These are phyloP conservation scores for Sporisorium graminicola DNA, from an alignment of 1,284 basidiomycete species.

Conservation along the genomic window DNA sequence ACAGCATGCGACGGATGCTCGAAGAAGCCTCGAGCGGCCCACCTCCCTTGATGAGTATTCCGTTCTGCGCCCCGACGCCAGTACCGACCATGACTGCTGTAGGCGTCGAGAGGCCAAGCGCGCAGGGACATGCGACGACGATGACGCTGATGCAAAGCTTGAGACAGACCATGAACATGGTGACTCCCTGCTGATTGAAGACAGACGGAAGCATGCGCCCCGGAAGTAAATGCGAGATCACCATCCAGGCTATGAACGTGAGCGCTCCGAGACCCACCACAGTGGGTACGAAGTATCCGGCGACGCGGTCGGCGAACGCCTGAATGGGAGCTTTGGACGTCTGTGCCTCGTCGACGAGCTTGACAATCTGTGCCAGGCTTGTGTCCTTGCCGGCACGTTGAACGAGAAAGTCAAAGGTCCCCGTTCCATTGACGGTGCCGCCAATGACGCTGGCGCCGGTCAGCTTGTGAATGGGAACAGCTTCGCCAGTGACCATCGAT, in stretches of 20 bases:
- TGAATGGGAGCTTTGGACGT: slow-evolving; percentile 98
- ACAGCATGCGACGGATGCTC: slow-evolving; percentile 82
- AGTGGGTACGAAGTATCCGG: slow-evolving; percentile 93
- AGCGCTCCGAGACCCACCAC: slow-evolving; percentile 85
- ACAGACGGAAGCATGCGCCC: slow-evolving; percentile 78
- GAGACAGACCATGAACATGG: slow-evolving; percentile 89
- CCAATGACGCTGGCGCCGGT: slow-evolving; percentile 88
- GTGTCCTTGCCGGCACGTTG: slow-evolving; percentile 96
- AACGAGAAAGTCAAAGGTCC: slow-evolving; percentile 94
- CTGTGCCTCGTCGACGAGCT: slow-evolving; percentile 96
- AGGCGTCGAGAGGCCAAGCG: slow-evolving; percentile 93
- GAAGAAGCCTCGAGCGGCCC: slow-evolving; percentile 91
- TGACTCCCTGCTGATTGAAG: slow-evolving; percentile 85
- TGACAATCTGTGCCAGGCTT: slow-evolving; percentile 93
- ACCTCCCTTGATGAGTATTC: slow-evolving; percentile 98
- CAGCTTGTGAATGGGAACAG: slow-evolving; percentile 87
- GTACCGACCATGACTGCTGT: slow-evolving; percentile 99
- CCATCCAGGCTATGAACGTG: slow-evolving; percentile 89
- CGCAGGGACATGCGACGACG: slow-evolving; percentile 98
- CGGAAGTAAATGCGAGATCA: slow-evolving; percentile 77
- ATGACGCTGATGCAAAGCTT: slow-evolving; percentile 98
- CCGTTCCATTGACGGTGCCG: slow-evolving; percentile 95
- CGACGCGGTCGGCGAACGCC: slow-evolving; percentile 92
- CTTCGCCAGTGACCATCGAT: slow-evolving; percentile 96
- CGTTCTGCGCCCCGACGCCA: slow-evolving; percentile 94